phyloP scores from a whole-genome alignment of 2,329 filamentous ascomycete genomes.

The Colletotrichum filicis region DNA sequence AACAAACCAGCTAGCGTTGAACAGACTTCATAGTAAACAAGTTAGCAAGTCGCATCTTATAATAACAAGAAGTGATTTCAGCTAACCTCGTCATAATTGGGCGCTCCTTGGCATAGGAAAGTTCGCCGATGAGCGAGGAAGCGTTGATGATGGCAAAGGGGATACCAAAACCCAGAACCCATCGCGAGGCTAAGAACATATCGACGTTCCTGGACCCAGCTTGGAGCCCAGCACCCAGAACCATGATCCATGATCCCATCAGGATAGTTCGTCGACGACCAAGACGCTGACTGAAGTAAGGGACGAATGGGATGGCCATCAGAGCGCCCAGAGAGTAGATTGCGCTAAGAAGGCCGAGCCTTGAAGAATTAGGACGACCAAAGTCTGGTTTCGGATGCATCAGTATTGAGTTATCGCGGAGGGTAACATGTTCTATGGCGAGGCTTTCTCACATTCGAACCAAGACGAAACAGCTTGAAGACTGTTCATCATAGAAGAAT shows the following conservation, averaged over 20 bases:
- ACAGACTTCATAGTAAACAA: constrained; percentile 38
- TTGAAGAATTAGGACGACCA: constrained; percentile 49
- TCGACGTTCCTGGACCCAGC: constrained; percentile 47
- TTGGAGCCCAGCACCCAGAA: constrained; percentile 46
- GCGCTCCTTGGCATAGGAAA: constrained; percentile 64
- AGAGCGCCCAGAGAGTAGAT: constrained; percentile 62
- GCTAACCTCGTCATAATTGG: constrained; percentile 59
- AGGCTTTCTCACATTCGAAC: constrained; percentile 44
- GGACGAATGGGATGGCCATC: constrained; percentile 44
- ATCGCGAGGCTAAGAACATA: constrained; percentile 64
- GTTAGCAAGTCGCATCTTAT: not conserved
- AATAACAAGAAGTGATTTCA: not conserved
- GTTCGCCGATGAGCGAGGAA: constrained; percentile 62
- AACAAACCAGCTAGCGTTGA: constrained; percentile 51
- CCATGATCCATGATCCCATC: constrained; percentile 45
- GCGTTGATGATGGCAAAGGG: constrained; percentile 62
- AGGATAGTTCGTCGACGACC: constrained; percentile 46
- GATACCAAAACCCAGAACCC: constrained; percentile 65
- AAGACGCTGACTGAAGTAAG: constrained; percentile 44
- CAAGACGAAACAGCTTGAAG: constrained; percentile 53
- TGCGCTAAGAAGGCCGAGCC: constrained; percentile 48
- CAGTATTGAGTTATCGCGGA: not conserved
- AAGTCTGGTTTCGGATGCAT: constrained; percentile 45
- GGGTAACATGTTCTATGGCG: not conserved
- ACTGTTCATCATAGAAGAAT: constrained; percentile 57